Evolutionary conservation across 805 yeast species (phyloP), one percentile per base, ranked within the genome.

Genomic region (Pichia cabralensis): DNA sequence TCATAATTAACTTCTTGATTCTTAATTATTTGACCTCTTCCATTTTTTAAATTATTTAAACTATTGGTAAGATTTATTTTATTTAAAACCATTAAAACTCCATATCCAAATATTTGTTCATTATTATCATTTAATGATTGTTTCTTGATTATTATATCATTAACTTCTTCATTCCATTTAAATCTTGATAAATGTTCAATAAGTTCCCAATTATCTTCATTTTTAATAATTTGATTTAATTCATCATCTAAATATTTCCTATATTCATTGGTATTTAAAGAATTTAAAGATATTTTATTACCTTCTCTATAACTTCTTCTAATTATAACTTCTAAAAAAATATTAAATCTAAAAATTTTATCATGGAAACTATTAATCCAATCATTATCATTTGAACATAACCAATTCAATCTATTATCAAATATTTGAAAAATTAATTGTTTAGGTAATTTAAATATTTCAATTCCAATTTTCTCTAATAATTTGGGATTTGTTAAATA

Each of bases 261-360:
- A 22, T 28, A 34, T 6, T 26, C 26, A 1, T 14, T n/a, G 8
- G 7, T 11, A 27, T 33, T 40, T 15, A 41, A 18, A 14, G 17
- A 22, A 21, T 26, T 19, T 7, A 18, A 28, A 13, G 10, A 14
- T 30, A 15, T 16, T 16, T 5, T 18, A 8, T n/a, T 26, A 12
- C 10, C n/a, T 18, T 31, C 32, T 15, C 36, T 25, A 13, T 23
- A 20, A 4, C 42, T 33, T 7, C 32, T 21, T 18, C 46, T 32
- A 11, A 38, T 17, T 10, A 42, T 33, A 18, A 42, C 40, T 31
- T 42, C 46, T 13, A 40, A 14, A 13, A 42, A 37, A 13, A 40
- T 30, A 15, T 40, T 36, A 33, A 37, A 40, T 27, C 23, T 38
- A 11, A 28, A 27, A 5, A 40, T 22, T 9, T 28, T 37, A 11